Evolutionary conservation across 176 grass and related monocot genomes (phyloP).

Genomic region (Oryza punctata): DNA sequence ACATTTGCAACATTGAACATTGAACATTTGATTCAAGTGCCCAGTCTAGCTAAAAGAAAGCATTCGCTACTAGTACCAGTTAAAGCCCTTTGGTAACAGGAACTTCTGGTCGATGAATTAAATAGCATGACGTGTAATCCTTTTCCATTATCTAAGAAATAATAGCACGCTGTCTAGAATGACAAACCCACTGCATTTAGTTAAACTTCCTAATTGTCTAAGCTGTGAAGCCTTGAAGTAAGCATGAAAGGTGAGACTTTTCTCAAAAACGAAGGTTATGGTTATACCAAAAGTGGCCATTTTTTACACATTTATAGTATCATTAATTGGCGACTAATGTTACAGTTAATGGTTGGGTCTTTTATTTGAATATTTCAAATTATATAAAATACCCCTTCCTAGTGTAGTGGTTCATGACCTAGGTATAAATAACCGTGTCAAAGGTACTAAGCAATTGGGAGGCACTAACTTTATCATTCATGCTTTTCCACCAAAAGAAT

Average conservation of each 20-base stretch:
- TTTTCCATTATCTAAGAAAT: not conserved
- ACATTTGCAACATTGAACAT: too few species aligned
- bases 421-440: not conserved
- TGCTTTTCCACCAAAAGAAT: not conserved
- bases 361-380: not conserved
- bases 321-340: not conserved
- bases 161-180: not conserved
- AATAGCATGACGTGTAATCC: not conserved
- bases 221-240: not conserved
- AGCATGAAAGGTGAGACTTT: not conserved
- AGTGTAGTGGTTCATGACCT: not conserved
- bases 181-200: not conserved
- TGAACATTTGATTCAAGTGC: not conserved
- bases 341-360: not conserved
- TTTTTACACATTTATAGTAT: not conserved
- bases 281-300: not conserved
- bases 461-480: not conserved
- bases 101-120: conserved; percentile 8
- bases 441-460: conserved; percentile 17
- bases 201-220: not conserved
- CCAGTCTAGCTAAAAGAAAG: conserved; percentile 6
- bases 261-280: not conserved
- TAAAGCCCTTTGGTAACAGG: not conserved
- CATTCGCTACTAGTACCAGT: not conserved
- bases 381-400: not conserved